These are phyloP conservation scores for Phytophthora podocarpi DNA, from an alignment of 352 stramenopile genomes.

Conservation along the genomic window DNA sequence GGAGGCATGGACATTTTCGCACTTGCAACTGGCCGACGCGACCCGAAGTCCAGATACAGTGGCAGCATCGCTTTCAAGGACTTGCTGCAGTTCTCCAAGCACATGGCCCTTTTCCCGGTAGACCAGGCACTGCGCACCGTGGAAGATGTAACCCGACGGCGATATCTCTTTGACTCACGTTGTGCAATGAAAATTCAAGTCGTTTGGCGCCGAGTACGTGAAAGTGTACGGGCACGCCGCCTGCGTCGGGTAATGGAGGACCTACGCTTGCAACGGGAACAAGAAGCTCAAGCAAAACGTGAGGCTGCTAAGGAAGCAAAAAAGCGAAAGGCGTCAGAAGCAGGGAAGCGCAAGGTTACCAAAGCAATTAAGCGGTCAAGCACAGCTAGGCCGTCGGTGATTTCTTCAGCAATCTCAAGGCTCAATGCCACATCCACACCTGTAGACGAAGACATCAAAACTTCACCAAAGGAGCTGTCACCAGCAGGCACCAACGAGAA, in stretches of 20 bases:
- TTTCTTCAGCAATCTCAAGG: conserved; percentile 8
- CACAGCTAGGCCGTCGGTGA: conserved; percentile 15
- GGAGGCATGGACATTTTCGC: conserved; percentile 46
- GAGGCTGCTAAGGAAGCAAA: conserved; percentile 30
- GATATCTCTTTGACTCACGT: conserved; percentile 49
- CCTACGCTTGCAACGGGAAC: conserved; percentile 45
- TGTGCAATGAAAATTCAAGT: conserved; percentile 68
- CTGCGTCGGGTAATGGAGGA: conserved; percentile 54
- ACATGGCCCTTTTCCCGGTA: conserved; percentile 69
- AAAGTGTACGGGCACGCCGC: conserved; percentile 44
- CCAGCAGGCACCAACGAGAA: background rate
- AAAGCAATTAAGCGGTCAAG: conserved; percentile 28
- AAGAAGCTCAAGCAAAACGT: conserved; percentile 41
- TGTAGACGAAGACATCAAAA: conserved; percentile 1
- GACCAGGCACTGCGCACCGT: conserved; percentile 66
- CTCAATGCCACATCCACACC: background rate
- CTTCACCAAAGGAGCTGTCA: background rate
- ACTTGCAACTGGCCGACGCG: conserved; percentile 22
- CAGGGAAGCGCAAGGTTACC: conserved; percentile 15
- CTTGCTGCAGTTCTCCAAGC: conserved; percentile 69
- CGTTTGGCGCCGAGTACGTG: conserved; percentile 58
- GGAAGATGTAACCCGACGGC: conserved; percentile 59
- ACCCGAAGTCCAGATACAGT: conserved; percentile 21
- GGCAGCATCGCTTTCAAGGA: conserved; percentile 58
- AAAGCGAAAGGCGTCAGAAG: conserved; percentile 29